phyloP scores from a whole-genome alignment of 2,329 filamentous ascomycete species.

The Tetracladium maxilliforme region DNA sequence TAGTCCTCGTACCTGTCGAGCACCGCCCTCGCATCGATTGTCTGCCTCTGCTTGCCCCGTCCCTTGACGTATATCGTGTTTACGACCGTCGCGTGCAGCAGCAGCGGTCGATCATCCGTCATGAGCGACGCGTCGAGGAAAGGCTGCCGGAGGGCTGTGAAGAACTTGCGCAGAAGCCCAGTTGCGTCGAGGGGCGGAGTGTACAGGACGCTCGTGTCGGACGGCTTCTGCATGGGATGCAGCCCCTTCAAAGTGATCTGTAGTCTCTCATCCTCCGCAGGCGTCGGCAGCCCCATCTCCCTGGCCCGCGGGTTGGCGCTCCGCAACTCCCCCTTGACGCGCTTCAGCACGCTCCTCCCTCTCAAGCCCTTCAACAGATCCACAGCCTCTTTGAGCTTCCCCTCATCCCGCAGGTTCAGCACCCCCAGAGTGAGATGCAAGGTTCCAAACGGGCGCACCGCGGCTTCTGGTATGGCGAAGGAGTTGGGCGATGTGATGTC shows the following conservation, averaged over 20 bases:
- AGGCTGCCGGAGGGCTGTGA: constrained; percentile 30
- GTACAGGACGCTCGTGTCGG: constrained; percentile 48
- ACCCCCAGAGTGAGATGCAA: constrained; percentile 80
- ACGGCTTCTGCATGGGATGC: constrained; percentile 41
- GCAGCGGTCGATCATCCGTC: constrained; percentile 44
- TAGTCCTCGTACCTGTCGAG: constrained; percentile 47
- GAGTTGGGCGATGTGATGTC: constrained; percentile 30
- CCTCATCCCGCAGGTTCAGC: constrained; percentile 51
- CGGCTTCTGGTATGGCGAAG: constrained; percentile 42
- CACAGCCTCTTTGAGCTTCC: constrained; percentile 29
- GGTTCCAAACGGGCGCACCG: constrained; percentile 63
- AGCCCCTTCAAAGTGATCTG: constrained; percentile 37
- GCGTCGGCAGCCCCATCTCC: constrained; percentile 19
- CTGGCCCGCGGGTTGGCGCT: constrained; percentile 24
- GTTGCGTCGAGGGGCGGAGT: constrained; percentile 39
- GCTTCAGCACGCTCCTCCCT: no score
- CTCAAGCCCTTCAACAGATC: constrained; percentile 25
- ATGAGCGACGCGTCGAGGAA: constrained; percentile 43
- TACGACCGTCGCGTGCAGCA: constrained; percentile 72
- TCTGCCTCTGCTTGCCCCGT: constrained; percentile 10
- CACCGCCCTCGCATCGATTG: constrained; percentile 38
- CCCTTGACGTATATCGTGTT: constrained; percentile 63
- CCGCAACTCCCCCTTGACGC: constrained; percentile 18
- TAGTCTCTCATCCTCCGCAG: constrained; percentile 12
- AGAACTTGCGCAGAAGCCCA: constrained; percentile 38